Evolutionary conservation across 345 rosid species (phyloP), one percentile per base, ranked within the genome.

Genomic region (Limnanthes douglasii): DNA sequence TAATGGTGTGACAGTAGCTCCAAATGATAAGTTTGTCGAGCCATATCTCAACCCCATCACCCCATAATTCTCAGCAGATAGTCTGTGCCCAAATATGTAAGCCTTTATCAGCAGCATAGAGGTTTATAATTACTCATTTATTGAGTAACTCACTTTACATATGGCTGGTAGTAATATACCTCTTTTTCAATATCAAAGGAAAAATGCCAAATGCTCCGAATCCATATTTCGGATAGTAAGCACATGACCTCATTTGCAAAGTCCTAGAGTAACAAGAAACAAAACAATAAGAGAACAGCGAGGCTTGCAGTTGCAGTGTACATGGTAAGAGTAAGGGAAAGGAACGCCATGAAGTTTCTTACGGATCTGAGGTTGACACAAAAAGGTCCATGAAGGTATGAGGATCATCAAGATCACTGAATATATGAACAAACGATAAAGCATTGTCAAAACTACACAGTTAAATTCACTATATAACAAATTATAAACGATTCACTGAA

Each of bases 361-460:
- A 86, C 94, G 69, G 93, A 48, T 82, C 78, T 26, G 75, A 54
- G 53, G 51, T 82, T 5, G 94, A 82, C 21, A 73, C 94, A 21
- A 67, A 73, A 37, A 86, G 60, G 64, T 86, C 97, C 69, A 78
- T 37, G 56, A 86, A 86, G n/a, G 93, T 82, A 63, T 82, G 74
- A 40, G 94, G 97, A 64, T 86, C 78, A 43, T 82, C 75, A 25
- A 78, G 53, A 50, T 82, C 82, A 35, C 97, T 86, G 80, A 54
- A 51, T 36, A 57, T 30, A 25, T 0, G 18, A 10, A 36, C 10
- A 29, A 31, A 21, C 10, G 27, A 29, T 21, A 14, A 19, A 14
- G 2, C 10, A 42, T 21, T 13, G 17, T 28, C 16, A n/a, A n/a
- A n/a, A n/a, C n/a, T n/a, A n/a, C n/a, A n/a, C n/a, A n/a, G 12